Percentiles rank a stretch among this genome's conserved stretches.
phyloP scores from a whole-genome alignment of 2,329 filamentous ascomycete species.

The Trichoderma koningii region DNA sequence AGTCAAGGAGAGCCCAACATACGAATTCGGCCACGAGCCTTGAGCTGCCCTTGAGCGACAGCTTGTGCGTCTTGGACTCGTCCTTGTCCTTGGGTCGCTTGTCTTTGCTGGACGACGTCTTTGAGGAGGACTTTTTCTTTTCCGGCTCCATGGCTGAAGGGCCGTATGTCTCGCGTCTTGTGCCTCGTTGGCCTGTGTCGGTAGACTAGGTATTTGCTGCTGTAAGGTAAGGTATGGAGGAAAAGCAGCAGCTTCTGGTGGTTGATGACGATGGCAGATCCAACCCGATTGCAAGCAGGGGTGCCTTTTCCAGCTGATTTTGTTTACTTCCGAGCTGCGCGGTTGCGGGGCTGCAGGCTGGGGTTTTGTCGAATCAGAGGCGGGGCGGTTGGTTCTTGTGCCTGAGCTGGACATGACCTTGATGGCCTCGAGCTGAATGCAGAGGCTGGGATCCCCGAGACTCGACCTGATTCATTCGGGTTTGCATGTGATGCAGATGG shows the following conservation, averaged over 20 bases:
- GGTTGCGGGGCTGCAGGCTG: slow-evolving; percentile 16
- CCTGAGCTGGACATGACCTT: background rate
- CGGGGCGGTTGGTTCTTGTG: background rate
- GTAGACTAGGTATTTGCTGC: too few species aligned
- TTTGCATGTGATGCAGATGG: too few species aligned
- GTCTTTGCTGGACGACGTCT: slow-evolving; percentile 9
- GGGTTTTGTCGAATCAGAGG: slow-evolving; percentile 11
- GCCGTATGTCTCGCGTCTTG: background rate
- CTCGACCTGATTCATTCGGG: too few species aligned
- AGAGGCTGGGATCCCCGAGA: too few species aligned
- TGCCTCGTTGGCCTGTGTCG: too few species aligned
- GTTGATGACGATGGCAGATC: background rate
- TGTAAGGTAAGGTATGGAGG: background rate
- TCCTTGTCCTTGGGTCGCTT: slow-evolving; percentile 44
- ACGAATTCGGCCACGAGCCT: slow-evolving; percentile 96
- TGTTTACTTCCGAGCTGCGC: slow-evolving; percentile 20
- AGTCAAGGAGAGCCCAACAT: slow-evolving; percentile 50
- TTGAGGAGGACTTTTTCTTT: slow-evolving; percentile 4
- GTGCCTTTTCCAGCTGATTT: slow-evolving; percentile 4
- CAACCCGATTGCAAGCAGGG: background rate
- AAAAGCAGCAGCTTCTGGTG: background rate
- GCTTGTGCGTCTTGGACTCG: slow-evolving; percentile 91
- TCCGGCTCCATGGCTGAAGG: slow-evolving; percentile 16
- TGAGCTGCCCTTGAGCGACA: slow-evolving; percentile 80
- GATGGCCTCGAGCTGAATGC: background rate